phyloP scores from a whole-genome alignment of 345 rosid species.

The Draba incana region DNA sequence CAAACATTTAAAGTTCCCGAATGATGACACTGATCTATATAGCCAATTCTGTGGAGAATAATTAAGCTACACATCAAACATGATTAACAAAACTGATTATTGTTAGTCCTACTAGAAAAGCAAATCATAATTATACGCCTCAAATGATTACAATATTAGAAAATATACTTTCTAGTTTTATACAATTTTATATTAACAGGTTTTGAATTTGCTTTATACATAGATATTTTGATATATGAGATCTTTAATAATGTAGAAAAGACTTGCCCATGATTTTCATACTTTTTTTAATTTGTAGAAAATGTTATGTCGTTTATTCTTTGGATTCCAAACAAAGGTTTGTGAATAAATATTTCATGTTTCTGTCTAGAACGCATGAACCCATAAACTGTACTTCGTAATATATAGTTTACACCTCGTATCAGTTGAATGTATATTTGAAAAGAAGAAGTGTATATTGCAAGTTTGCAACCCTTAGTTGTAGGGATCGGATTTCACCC shows the following conservation, averaged over 20 bases:
- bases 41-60: conserved; percentile 35
- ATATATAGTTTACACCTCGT: no score
- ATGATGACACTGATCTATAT: conserved; percentile 34
- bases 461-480: no score
- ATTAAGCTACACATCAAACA: conserved; percentile 33
- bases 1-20: conserved; percentile 33
- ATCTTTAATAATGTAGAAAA: background rate
- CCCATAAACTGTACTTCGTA: no score
- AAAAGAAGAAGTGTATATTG: no score
- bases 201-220: background rate
- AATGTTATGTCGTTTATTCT: no score
- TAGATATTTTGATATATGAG: background rate
- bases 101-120: conserved; percentile 28
- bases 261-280: background rate
- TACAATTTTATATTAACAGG: no score
- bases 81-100: conserved; percentile 17
- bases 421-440: no score
- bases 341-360: no score
- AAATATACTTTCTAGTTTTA: background rate
- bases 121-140: conserved; percentile 22
- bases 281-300: no score
- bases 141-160: conserved; percentile 36
- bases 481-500: no score
- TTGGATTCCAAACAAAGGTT: no score
- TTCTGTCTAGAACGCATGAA: no score